phyloP scores from a whole-genome alignment of 2,329 filamentous ascomycete genomes.

The Calonectria ilicicola region DNA sequence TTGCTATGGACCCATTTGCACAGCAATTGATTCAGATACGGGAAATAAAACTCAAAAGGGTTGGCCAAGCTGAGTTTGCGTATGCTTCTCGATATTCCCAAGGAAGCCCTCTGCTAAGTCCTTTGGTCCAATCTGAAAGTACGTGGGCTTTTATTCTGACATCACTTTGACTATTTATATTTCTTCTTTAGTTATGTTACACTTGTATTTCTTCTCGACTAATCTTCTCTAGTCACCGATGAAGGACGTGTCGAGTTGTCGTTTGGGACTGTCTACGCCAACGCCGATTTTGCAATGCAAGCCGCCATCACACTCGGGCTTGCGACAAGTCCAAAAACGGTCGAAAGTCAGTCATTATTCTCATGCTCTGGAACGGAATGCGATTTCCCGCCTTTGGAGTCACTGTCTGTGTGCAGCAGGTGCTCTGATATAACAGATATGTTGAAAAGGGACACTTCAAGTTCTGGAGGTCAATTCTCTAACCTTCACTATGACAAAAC shows the following conservation, averaged over 20 bases:
- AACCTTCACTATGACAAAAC: neutral
- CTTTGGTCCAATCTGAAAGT: neutral
- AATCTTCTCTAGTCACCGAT: neutral
- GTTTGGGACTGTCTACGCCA: neutral
- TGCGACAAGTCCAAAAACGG: neutral
- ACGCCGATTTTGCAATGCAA: constrained; percentile 29
- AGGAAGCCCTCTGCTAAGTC: neutral
- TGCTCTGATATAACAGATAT: constrained; percentile 13
- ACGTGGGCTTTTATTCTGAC: neutral
- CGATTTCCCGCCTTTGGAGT: constrained; percentile 4
- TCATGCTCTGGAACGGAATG: constrained; percentile 12
- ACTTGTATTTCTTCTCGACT: neutral
- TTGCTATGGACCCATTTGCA: constrained; percentile 30
- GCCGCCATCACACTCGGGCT: constrained; percentile 22
- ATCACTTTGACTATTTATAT: no score
- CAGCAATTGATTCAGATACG: constrained; percentile 29
- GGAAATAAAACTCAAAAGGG: neutral
- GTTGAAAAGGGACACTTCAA: neutral
- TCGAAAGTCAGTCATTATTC: constrained; percentile 7
- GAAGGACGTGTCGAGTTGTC: neutral
- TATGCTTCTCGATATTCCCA: constrained; percentile 23
- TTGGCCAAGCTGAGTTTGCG: neutral
- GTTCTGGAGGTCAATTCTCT: neutral
- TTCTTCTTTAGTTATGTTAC: no score
- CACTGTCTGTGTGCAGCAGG: constrained; percentile 22